A percentile compares a stretch with the other conserved stretches of the same genome.
phyloP scores from a whole-genome alignment of 2,329 filamentous ascomycete genomes.

The Neofusicoccum ribis region DNA sequence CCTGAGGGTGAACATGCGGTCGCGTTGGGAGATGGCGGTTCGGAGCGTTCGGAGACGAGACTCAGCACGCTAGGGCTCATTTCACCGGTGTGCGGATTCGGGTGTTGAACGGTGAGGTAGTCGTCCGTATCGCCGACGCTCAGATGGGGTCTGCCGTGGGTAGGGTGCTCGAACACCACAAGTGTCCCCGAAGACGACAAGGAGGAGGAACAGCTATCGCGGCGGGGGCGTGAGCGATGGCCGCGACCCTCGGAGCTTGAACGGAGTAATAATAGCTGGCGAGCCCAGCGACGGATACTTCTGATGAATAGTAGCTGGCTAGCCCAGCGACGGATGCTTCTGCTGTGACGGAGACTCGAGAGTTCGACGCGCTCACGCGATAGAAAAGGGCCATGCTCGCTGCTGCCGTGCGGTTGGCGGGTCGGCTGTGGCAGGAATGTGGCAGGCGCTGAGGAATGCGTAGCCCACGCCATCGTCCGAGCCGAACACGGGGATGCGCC shows the following conservation, averaged over 20 bases:
- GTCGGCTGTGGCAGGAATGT: slow-evolving; percentile 9
- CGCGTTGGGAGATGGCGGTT: background rate
- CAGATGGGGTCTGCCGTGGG: background rate
- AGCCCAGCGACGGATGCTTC: no score
- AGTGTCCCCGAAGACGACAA: background rate
- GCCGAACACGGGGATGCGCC: background rate
- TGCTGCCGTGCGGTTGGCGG: slow-evolving; percentile 1
- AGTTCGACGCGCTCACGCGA: background rate
- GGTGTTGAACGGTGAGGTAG: slow-evolving; percentile 14
- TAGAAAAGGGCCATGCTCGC: background rate
- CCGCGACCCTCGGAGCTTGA: background rate
- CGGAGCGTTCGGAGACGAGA: background rate
- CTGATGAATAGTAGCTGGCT: background rate
- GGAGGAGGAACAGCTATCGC: background rate
- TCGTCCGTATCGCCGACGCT: slow-evolving; percentile 14
- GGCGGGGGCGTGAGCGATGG: background rate
- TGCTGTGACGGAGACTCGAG: background rate
- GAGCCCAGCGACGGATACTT: background rate
- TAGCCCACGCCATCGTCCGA: background rate
- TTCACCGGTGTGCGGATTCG: slow-evolving; percentile 17
- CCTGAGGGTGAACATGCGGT: background rate
- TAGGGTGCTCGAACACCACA: slow-evolving; percentile 10
- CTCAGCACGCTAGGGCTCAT: slow-evolving; percentile 14
- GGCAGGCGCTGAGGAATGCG: slow-evolving; percentile 17
- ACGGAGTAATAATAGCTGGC: background rate